Conservation (phyloP, 345 rosid species). For the Populus tremula region DNA sequence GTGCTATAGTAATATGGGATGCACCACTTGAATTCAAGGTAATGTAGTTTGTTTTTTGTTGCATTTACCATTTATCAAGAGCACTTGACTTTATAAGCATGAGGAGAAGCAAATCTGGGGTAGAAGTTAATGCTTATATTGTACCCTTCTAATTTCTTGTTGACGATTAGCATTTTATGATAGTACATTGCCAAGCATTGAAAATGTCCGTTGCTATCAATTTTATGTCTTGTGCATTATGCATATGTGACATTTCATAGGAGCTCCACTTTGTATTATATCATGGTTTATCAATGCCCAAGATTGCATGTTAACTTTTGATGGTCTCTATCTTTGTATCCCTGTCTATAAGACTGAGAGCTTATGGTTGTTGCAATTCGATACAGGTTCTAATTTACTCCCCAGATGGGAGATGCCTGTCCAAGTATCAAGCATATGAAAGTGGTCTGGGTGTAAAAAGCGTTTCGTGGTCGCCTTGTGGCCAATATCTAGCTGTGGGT, state of each 20-base stretch:
- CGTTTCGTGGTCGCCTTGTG: conserved; percentile 96
- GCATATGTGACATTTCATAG: neutral
- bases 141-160: neutral
- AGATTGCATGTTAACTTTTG: neutral
- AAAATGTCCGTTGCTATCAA: neutral
- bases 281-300: neutral
- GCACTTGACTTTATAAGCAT: neutral
- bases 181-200: neutral
- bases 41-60: neutral
- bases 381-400: conserved; percentile 87
- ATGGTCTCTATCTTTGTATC: neutral
- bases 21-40: conserved; percentile 91
- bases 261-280: neutral
- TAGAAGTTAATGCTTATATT: neutral
- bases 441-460: conserved; percentile 94
- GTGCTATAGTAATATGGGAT: conserved; percentile 83
- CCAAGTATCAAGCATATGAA: conserved; percentile 92
- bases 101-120: neutral
- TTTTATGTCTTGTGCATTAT: neutral
- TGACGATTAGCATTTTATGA: neutral
- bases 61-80: neutral
- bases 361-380: conserved; percentile 11
- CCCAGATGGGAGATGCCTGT: conserved; percentile 93
- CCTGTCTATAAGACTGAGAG: conserved; percentile 1
- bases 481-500: conserved; percentile 91